Evolutionary conservation across 2,329 filamentous ascomycete species (phyloP).

Genomic region (Pyrenophora graminea): DNA sequence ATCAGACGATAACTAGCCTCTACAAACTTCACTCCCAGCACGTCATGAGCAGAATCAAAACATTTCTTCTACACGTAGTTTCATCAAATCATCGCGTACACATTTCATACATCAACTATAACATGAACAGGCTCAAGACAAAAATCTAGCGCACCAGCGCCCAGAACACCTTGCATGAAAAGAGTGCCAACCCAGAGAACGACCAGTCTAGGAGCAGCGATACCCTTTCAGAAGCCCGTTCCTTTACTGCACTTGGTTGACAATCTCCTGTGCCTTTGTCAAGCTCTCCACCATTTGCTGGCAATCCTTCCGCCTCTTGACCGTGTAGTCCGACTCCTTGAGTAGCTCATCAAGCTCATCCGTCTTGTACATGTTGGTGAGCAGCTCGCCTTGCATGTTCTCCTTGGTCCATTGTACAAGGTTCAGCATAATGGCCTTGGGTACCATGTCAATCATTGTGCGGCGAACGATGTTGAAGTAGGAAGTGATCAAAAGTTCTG

Average conservation of each 20-base stretch:
- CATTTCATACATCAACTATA: conserved; percentile 12
- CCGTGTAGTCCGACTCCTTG: conserved; percentile 97
- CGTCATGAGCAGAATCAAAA: not conserved
- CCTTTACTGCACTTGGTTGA: conserved; percentile 67
- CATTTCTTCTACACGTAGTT: not conserved
- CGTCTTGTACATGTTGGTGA: conserved; percentile 96
- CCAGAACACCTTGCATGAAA: conserved; percentile 23
- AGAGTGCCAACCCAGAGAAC: conserved; percentile 24
- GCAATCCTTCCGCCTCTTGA: conserved; percentile 94
- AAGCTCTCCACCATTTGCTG: conserved; percentile 99
- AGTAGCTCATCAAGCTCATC: conserved; percentile 90
- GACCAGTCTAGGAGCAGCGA: conserved; percentile 12
- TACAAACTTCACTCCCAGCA: not conserved
- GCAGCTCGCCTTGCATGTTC: conserved; percentile 95
- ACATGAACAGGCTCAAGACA: conserved; percentile 20
- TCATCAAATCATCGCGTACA: not conserved
- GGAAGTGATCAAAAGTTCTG: conserved; percentile 90
- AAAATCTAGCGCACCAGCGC: conserved; percentile 19
- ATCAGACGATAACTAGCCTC: not conserved
- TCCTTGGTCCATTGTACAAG: conserved; percentile 97
- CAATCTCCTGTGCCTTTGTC: conserved; percentile 88
- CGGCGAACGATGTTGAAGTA: conserved; percentile 98
- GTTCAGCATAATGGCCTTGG: conserved; percentile 97
- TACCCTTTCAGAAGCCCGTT: conserved; percentile 3
- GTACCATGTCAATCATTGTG: conserved; percentile 99